These are phyloP conservation scores for Tolypocladium endophyticum DNA, from an alignment of 2,329 filamentous ascomycete genomes.

Conservation along the genomic window DNA sequence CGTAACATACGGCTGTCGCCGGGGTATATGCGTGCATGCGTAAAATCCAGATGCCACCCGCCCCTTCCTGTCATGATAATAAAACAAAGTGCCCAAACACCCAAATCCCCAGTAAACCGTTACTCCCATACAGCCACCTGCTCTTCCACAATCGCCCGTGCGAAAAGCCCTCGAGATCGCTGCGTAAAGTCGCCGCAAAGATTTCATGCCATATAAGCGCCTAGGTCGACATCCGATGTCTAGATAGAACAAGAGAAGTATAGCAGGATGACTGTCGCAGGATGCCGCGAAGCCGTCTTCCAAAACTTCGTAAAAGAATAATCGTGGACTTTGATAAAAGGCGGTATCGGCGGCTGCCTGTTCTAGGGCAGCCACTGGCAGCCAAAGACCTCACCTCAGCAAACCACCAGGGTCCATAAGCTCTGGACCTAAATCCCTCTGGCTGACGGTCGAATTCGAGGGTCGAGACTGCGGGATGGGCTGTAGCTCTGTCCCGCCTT, in stretches of 20 bases:
- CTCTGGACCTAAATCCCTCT: slow-evolving; percentile 19
- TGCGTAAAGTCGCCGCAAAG: neutral
- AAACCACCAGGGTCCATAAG: slow-evolving; percentile 30
- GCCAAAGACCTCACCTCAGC: slow-evolving; percentile 16
- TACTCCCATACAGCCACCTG: neutral
- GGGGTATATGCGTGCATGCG: neutral
- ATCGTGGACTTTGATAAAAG: neutral
- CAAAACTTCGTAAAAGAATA: neutral
- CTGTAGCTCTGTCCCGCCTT: slow-evolving; percentile 31
- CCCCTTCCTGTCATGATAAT: neutral
- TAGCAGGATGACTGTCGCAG: neutral
- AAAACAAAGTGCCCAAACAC: neutral
- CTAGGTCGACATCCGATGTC: neutral
- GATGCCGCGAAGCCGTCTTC: neutral
- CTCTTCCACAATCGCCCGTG: neutral
- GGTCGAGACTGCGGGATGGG: slow-evolving; percentile 32
- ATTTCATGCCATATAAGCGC: neutral
- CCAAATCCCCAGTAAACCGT: neutral
- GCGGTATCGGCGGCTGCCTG: neutral
- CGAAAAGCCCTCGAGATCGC: neutral
- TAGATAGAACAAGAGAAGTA: neutral
- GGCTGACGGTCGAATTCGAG: slow-evolving; percentile 19
- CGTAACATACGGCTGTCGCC: neutral
- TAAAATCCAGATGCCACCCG: neutral
- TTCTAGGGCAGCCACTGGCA: neutral